Conservation (phyloP, 805 yeast genomes). For the fission yeast (Schizosaccharomyces pombe) region ASM294v3 CU329670.1:5079501-5080000, state of each 20-base stretch:
- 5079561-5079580: constrained; percentile 83
- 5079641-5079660: constrained; percentile 43
- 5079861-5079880: neutral
- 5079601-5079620: constrained; percentile 82
- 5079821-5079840: neutral
- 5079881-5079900: neutral
- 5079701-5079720: constrained; percentile 75
- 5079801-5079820: neutral
- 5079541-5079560: constrained; percentile 91
- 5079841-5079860: neutral
- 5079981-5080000: neutral
- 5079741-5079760: constrained; percentile 63
- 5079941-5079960: neutral
- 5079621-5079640: constrained; percentile 29
- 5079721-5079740: constrained; percentile 83
- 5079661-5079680: constrained; percentile 44
- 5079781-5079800: constrained; percentile 20
- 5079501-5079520: constrained; percentile 75
- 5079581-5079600: constrained; percentile 85
- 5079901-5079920: neutral
- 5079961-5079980: neutral
- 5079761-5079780: constrained; percentile 52
- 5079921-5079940: neutral
- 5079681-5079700: constrained; percentile 82
- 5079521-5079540: constrained; percentile 75